Evolutionary conservation across 208 protist species (phyloP).

Genomic region (Willaertia magna): DNA sequence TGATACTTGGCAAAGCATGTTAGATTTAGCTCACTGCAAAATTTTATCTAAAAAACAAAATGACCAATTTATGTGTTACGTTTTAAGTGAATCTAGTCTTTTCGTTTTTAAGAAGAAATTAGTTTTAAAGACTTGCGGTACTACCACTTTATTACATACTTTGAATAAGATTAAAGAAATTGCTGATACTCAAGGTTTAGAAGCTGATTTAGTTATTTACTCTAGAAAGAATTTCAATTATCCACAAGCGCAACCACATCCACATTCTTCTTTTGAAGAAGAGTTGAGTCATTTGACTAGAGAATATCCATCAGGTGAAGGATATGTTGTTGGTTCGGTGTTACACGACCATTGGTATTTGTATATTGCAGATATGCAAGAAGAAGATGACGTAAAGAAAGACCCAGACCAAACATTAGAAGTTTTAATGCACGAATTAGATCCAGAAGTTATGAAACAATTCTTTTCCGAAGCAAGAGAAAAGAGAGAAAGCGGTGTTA

Average conservation of each 20-base stretch:
- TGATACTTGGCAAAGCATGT: slow-evolving; percentile 44
- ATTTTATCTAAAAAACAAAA: slow-evolving; percentile 64
- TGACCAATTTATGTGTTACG: slow-evolving; percentile 66
- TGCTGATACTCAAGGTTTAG: slow-evolving; percentile 18
- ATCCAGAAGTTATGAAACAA: not conserved
- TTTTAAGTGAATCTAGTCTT: slow-evolving; percentile 76
- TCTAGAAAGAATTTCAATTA: slow-evolving; percentile 81
- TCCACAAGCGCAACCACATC: slow-evolving; percentile 67
- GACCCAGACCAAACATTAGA: slow-evolving; percentile 39
- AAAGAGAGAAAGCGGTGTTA: not conserved
- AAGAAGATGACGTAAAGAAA: slow-evolving; percentile 42
- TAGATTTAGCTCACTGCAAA: slow-evolving; percentile 56
- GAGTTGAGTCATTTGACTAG: slow-evolving; percentile 33
- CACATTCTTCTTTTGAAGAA: slow-evolving; percentile 56
- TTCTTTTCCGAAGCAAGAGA: not conserved
- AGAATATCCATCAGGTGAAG: slow-evolving; percentile 33
- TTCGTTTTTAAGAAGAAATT: slow-evolving; percentile 75
- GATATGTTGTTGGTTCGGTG: slow-evolving; percentile 70
- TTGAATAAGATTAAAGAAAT: slow-evolving; percentile 59
- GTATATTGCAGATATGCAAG: slow-evolving; percentile 68
- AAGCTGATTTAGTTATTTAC: slow-evolving; percentile 27
- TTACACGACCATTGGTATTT: slow-evolving; percentile 78
- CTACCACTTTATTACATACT: slow-evolving; percentile 71
- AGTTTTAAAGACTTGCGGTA: slow-evolving; percentile 80
- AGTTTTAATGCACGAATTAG: slow-evolving; percentile 73